phyloP scores from a whole-genome alignment of 331 rosid species.

The Malus hybrid region DNA sequence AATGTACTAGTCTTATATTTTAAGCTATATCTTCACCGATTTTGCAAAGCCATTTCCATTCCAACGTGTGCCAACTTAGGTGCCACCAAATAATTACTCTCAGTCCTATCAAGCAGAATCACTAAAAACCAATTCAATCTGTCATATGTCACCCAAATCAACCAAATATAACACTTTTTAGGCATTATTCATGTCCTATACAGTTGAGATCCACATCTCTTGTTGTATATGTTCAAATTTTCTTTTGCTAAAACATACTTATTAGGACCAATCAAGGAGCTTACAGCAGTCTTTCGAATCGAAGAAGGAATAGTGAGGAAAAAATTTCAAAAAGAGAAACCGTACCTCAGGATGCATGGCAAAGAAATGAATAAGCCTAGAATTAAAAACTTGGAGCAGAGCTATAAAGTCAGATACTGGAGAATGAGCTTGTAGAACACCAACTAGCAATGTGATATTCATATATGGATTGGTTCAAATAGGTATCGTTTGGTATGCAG shows the following conservation, averaged over 20 bases:
- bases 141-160: background rate
- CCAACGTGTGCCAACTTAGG: background rate
- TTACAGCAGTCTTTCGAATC: background rate
- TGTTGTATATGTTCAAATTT: background rate
- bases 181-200: background rate
- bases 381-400: slow-evolving; percentile 38
- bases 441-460: slow-evolving; percentile 43
- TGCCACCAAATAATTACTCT: background rate
- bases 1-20: too few species aligned
- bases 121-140: background rate
- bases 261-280: slow-evolving; percentile 11
- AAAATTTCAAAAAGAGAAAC: slow-evolving; percentile 3
- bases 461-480: slow-evolving; percentile 54
- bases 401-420: slow-evolving; percentile 36
- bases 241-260: background rate
- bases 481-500: too few species aligned
- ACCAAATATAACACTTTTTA: slow-evolving; percentile 1
- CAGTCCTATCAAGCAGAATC: background rate
- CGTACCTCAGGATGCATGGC: slow-evolving; percentile 51
- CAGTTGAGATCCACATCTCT: slow-evolving; percentile 1
- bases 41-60: too few species aligned
- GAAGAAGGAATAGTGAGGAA: background rate
- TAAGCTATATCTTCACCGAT: too few species aligned
- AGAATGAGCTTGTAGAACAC: slow-evolving; percentile 33
- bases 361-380: slow-evolving; percentile 40